These are phyloP conservation scores for Fraxinus platypoda DNA, from an alignment of 305 asterid species.

Conservation along the genomic window DNA sequence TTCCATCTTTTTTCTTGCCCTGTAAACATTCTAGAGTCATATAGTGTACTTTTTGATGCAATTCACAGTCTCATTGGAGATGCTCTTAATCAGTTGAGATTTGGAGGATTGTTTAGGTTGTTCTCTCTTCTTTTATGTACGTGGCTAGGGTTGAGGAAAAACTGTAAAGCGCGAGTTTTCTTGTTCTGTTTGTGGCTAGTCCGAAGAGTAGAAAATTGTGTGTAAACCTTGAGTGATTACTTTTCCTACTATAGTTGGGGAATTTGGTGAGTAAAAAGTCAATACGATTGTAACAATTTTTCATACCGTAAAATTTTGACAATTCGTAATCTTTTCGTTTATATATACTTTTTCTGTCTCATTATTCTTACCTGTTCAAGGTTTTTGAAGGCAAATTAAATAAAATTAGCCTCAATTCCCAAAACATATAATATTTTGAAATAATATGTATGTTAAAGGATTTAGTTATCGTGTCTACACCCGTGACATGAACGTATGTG, in stretches of 20 bases:
- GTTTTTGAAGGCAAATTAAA: neutral
- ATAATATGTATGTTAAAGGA: too few species aligned
- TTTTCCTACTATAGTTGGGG: neutral
- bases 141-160: too few species aligned
- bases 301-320: neutral
- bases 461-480: neutral
- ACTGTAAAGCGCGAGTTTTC: too few species aligned
- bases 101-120: too few species aligned
- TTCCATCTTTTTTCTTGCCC: too few species aligned
- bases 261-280: neutral
- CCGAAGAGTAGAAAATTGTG: neutral
- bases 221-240: neutral
- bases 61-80: too few species aligned
- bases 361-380: neutral
- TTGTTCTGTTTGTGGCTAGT: too few species aligned
- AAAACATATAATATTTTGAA: too few species aligned
- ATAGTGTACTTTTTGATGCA: too few species aligned
- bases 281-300: neutral
- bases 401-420: neutral
- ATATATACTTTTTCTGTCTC: neutral
- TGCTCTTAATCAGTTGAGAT: too few species aligned
- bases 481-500: neutral
- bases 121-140: too few species aligned
- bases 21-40: too few species aligned
- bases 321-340: neutral